Percentiles rank a stretch among this genome's conserved stretches.
phyloP scores from a whole-genome alignment of 73 alveolate genomes.

The Symbiodinium natans region DNA sequence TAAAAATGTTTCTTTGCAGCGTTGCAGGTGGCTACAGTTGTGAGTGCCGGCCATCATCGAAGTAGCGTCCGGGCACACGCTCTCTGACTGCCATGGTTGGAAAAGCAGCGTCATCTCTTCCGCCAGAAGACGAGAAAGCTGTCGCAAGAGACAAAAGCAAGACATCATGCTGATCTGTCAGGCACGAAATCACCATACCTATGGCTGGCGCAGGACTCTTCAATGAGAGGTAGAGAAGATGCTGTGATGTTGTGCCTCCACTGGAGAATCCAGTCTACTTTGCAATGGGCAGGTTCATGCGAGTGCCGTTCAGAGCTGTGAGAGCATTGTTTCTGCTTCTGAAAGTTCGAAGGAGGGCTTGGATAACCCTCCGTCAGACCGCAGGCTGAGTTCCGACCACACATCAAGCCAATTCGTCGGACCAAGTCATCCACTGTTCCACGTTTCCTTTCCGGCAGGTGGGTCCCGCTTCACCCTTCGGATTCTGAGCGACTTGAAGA shows the following conservation, averaged over 20 bases:
- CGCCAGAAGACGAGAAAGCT: neutral
- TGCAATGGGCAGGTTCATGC: too few relatives aligned
- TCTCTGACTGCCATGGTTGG: too few relatives aligned
- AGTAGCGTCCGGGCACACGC: too few relatives aligned
- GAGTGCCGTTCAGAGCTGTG: too few relatives aligned
- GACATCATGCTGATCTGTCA: neutral
- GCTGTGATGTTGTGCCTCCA: neutral
- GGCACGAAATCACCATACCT: conserved; percentile 56
- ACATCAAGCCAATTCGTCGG: too few relatives aligned
- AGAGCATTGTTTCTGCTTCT: too few relatives aligned
- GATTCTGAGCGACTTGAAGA: conserved; percentile 71
- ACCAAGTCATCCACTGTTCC: too few relatives aligned
- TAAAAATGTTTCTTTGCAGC: neutral
- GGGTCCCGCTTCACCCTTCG: conserved; percentile 84
- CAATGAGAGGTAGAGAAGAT: neutral
- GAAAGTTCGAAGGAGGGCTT: conserved; percentile 24
- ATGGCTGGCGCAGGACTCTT: conserved; percentile 83
- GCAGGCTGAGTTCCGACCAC: too few relatives aligned
- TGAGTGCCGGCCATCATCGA: too few relatives aligned
- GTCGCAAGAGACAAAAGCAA: neutral
- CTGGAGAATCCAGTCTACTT: too few relatives aligned
- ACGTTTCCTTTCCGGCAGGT: conserved; percentile 25
- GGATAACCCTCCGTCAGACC: conserved; percentile 31
- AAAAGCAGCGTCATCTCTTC: neutral
- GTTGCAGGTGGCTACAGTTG: conserved; percentile 66